phyloP scores from a whole-genome alignment of 2,329 filamentous ascomycete genomes.

The Aspergillus texensis region DNA sequence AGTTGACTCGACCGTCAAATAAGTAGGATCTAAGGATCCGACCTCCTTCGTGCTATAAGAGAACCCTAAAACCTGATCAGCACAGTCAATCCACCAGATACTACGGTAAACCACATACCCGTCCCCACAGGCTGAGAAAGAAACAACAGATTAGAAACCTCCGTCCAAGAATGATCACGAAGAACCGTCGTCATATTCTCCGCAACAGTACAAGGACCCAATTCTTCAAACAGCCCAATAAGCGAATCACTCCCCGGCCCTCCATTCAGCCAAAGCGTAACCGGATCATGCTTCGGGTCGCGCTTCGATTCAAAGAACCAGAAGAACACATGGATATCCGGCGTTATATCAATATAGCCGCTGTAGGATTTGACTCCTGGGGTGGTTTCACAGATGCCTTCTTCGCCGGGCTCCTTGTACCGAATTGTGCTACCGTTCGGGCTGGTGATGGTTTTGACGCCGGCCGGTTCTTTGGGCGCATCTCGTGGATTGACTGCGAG shows the following conservation, averaged over 20 bases:
- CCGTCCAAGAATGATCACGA: constrained; percentile 64
- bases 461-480: constrained; percentile 37
- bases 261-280: constrained; percentile 48
- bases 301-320: constrained; percentile 62
- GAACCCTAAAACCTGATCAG: constrained; percentile 28
- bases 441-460: constrained; percentile 40
- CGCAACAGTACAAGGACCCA: constrained; percentile 48
- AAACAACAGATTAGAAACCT: constrained; percentile 63
- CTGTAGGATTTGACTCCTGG: constrained; percentile 59
- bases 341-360: constrained; percentile 58
- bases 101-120: constrained; percentile 37
- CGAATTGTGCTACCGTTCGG: constrained; percentile 55
- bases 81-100: not conserved
- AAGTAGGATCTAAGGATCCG: constrained; percentile 46
- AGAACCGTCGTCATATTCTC: constrained; percentile 44
- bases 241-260: constrained; percentile 46
- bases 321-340: constrained; percentile 55
- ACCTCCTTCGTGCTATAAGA: constrained; percentile 38
- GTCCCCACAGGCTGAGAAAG: constrained; percentile 62
- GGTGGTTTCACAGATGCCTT: constrained; percentile 56
- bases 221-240: constrained; percentile 46
- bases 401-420: constrained; percentile 60
- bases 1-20: constrained; percentile 50
- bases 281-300: constrained; percentile 48
- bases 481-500: not conserved